Percentiles rank a stretch among this genome's conserved stretches.
Conservation (phyloP, 1,139 yeast species). For the Diutina mesorugosa region DNA sequence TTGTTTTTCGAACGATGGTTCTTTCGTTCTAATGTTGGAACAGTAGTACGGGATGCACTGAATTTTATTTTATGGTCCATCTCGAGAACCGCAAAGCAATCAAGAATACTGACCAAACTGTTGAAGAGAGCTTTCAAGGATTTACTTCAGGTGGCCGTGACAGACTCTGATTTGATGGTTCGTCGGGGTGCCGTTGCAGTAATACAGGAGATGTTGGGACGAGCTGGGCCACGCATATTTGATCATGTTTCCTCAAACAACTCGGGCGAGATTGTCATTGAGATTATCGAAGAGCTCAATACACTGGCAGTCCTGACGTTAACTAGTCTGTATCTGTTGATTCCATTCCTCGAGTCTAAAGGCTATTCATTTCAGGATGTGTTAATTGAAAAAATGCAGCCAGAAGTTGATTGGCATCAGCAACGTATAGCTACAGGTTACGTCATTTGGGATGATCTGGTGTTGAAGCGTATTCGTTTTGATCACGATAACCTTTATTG, state of each 20-base stretch:
- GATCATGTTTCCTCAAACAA: not conserved
- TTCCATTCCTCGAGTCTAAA: not conserved
- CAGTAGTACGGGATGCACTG: not conserved
- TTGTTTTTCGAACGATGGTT: not conserved
- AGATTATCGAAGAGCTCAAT: not conserved
- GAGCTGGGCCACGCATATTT: not conserved
- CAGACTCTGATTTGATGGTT: not conserved
- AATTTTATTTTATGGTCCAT: not conserved
- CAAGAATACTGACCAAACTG: not conserved
- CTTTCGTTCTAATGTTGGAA: not conserved
- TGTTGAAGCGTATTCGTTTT: not conserved
- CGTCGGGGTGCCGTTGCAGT: not conserved
- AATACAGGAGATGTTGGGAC: not conserved
- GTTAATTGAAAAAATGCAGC: not conserved
- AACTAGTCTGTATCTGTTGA: not conserved
- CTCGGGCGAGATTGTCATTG: not conserved
- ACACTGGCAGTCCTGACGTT: not conserved
- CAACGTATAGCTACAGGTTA: not conserved
- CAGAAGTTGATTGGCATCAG: not conserved
- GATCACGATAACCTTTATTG: not conserved
- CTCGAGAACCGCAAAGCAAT: not conserved
- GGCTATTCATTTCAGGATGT: not conserved
- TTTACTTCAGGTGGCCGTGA: not conserved
- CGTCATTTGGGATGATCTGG: not conserved
- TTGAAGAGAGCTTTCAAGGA: not conserved